Base-by-base conservation (phyloP, 306 rosid genomes). In the Dalbergia cultrata region DNA sequence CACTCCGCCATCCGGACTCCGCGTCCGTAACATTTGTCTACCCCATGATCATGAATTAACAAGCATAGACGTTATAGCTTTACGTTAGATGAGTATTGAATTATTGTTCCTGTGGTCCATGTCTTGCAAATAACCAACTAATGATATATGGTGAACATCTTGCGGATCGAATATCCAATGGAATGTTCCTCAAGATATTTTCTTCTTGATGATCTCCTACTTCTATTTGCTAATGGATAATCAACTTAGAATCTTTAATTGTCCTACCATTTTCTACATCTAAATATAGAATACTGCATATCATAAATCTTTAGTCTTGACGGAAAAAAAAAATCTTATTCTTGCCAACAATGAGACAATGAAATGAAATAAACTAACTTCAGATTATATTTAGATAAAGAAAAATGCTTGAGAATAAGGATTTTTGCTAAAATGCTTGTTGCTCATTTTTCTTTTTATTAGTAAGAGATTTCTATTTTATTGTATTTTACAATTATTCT, bases 61-160 rank as follows among this genome's bases (percentile, higher is more conserved):
- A 43, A 35, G n/a, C 37, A 17, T 50, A 21, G 35, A 13, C 54
- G 52, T 18, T 68, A 31, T 44, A 5, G 68, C 14, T 22, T 22
- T 50, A 39, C 3, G 56, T 14, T 54, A n/a, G 31, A 56, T 26
- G 22, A 17, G 12, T 13, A 13, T 19, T 58, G 80, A 71, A 71
- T 79, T 76, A 50, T 60, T 82, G 62, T 56, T 41, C 54, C 3
- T 21, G 62, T 83, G 76, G 79, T 13, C 80, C 80, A 76, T 62
- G 37, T 72, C 19, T 77, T 34, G 9, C 67, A 66, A 21, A 63
- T 19, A 44, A 14, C 8, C 6, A 21, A 59, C 41, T 41, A 45
- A 76, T 50, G 34, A 77, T 50, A 16, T 21, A 19, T 5, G 5
- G 7, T 64, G 21, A 37, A 37, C 34, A 34, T n/a, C 5, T 62